These are phyloP conservation scores for Millerago galiae DNA, from an alignment of 805 yeast species.

Conservation along the genomic window DNA sequence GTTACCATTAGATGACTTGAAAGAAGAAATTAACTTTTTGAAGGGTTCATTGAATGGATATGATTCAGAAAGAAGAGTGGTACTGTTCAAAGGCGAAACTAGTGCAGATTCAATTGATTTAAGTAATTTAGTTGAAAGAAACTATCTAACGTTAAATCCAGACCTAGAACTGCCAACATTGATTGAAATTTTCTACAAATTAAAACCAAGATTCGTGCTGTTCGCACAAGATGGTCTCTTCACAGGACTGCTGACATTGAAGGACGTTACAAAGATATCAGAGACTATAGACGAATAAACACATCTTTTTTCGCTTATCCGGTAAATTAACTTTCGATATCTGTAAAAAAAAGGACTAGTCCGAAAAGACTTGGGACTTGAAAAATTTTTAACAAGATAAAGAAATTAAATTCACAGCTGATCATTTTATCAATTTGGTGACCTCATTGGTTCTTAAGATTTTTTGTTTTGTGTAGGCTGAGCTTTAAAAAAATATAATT, in stretches of 20 bases:
- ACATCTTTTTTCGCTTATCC: too few species aligned
- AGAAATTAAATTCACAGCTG: too few species aligned
- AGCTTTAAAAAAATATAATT: too few species aligned
- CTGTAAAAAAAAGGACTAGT: too few species aligned
- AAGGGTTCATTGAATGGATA: not conserved
- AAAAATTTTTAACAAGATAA: too few species aligned
- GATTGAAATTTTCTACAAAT: conserved; percentile 24
- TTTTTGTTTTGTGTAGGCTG: too few species aligned
- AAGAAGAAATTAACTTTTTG: conserved; percentile 20
- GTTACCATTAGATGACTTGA: conserved; percentile 33
- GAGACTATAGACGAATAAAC: conserved; percentile 6
- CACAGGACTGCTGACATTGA: conserved; percentile 21
- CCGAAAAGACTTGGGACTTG: too few species aligned
- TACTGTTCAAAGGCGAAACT: conserved; percentile 1
- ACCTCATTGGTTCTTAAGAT: too few species aligned
- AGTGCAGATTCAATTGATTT: conserved; percentile 4
- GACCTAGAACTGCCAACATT: conserved; percentile 21
- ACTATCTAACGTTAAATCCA: conserved; percentile 13
- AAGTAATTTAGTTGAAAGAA: conserved; percentile 15
- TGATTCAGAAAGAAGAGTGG: conserved; percentile 5
- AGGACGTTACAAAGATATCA: conserved; percentile 13
- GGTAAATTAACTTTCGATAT: too few species aligned
- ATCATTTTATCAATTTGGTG: too few species aligned
- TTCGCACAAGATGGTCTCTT: conserved; percentile 20
- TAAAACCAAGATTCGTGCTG: conserved; percentile 24